Evolutionary conservation across 768 basidiomycete species (phyloP), one percentile per base, ranked within the genome.

Genomic region (Pisolithus orientalis): DNA sequence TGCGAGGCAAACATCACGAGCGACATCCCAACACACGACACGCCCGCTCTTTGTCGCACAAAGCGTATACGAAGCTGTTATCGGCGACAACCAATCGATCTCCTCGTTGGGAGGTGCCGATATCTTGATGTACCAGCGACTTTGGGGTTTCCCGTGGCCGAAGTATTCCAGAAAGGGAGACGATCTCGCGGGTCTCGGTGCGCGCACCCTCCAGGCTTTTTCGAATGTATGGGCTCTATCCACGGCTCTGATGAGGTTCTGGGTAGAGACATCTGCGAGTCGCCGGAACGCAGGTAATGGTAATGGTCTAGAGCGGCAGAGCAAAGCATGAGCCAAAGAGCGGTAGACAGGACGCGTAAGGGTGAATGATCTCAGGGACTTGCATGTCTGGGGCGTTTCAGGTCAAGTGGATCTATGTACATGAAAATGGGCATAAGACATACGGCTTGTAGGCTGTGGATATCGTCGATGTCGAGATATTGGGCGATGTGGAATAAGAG

Each of bases 1-100:
- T 0, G 83, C 84, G 3, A 87, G 72, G 54, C 79, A 80, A 14
- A 65, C 61, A 47, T 87, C 81, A 3, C 74, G 72, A 48, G 79
- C 78, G 13, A 87, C 79, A 53, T 88, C 84, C 86, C 86, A 87
- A 57, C 85, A 87, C 14, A 87, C 80, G 17, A 88, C 83, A 59
- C 83, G 83, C 5, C 86, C 85, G 46, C 78, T 82, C 69, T 86
- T 86, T 0, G 86, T 87, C 1, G 84, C 83, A 58, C 84, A 88
- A n/a, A 88, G 77, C 4, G 80, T 85, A 59, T 87, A 87, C 37
- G 78, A 83, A 5, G 83, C 83, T 1, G 85, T 87, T 58, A 88
- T 86, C 16, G 86, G 84, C 2, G 84, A 85, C 5, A 88, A 68
- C 85, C 85, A 88, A 56, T 87, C 85, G 13, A 88, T 80, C 49